Conservation (phyloP, 345 rosid genomes). For the Crucihimalaya himalaica region DNA sequence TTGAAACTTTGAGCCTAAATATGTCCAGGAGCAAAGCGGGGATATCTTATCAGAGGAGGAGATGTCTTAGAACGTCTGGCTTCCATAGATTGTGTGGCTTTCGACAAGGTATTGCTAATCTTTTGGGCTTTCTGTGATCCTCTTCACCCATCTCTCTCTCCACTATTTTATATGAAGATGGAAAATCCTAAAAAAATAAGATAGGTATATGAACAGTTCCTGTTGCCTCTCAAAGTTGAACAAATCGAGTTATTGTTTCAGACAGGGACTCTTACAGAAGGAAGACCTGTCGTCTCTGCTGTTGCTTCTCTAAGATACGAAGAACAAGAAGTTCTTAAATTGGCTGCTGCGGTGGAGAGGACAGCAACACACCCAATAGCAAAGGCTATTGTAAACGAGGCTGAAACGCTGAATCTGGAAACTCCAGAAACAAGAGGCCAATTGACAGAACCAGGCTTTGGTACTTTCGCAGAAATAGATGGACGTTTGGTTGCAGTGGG, state of each 20-base stretch:
- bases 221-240: background rate
- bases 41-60: constrained; percentile 96
- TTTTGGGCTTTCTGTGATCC: background rate
- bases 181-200: constrained; percentile 5
- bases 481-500: constrained; percentile 91
- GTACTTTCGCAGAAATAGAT: constrained; percentile 90
- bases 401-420: constrained; percentile 58
- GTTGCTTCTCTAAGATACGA: constrained; percentile 61
- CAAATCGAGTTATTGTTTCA: constrained; percentile 25
- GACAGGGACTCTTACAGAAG: constrained; percentile 98
- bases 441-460: constrained; percentile 87
- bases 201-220: background rate
- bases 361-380: constrained; percentile 93
- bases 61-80: constrained; percentile 94
- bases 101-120: constrained; percentile 73
- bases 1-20: constrained; percentile 27
- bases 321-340: constrained; percentile 71
- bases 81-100: constrained; percentile 67
- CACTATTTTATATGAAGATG: background rate
- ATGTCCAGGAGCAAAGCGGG: constrained; percentile 87
- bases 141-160: constrained; percentile 13
- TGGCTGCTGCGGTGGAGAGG: constrained; percentile 96
- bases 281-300: constrained; percentile 75
- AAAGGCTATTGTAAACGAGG: constrained; percentile 71
- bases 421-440: constrained; percentile 86